Evolutionary conservation across 2,329 filamentous ascomycete genomes (phyloP), one percentile per base, ranked within the genome.

Genomic region (Ampelomyces quisqualis): DNA sequence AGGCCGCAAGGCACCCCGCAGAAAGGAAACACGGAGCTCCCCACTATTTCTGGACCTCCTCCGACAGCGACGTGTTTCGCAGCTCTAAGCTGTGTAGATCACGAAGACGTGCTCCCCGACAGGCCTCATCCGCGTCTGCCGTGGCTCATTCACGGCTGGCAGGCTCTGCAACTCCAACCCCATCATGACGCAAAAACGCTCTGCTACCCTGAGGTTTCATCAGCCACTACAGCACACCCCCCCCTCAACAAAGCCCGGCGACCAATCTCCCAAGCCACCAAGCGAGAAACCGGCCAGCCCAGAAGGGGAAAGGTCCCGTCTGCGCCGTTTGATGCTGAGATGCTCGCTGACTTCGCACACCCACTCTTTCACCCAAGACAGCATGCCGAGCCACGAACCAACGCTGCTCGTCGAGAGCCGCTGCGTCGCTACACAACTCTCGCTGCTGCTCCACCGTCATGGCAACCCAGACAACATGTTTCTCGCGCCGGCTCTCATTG

Each of bases 381-480:
- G 20, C 17, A 33, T 36, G 43, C 45, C 31, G 34, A 32, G 33
- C 42, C 40, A 48, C 41, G 29, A 45, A 30, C 22, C 40, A 31
- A 33, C 29, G 30, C 45, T 38, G 38, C 42, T n/a, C 47, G 39
- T 38, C 42, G 36, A 27, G 45, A 55, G 44, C 36, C 38, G 34
- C 26, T 13, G 13, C 35, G 34, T 34, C 23, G 13, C 19, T 22
- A 40, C 34, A 31, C 33, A 38, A 29, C 31, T 49, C 50, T 49
- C 49, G 45, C 47, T 38, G 19, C 40, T 38, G 39, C 51, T 57
- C 49, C 51, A 57, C 55, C 46, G 51, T 54, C 46, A 55, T 55
- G 49, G 34, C 39, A 40, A 48, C 49, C 47, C 32, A 53, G 51
- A 38, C 49, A 47, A 34, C 40, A 26, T 24, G 28, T n/a, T 34